These are phyloP conservation scores for Oryza officinalis DNA, from an alignment of 176 grass and related monocot genomes.

Conservation along the genomic window DNA sequence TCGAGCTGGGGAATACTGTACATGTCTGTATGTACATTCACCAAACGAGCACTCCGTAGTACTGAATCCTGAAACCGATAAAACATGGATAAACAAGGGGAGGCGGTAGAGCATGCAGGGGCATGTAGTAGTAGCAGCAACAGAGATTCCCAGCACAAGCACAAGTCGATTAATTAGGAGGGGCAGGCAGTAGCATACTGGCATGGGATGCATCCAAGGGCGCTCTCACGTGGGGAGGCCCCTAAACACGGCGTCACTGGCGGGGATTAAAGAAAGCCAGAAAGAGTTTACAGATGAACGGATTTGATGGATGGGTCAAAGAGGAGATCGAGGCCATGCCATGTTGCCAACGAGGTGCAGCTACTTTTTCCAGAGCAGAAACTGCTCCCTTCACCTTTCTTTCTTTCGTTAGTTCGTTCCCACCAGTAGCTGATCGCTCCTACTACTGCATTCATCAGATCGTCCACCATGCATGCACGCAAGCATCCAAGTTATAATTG, in stretches of 20 bases:
- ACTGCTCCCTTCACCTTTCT: neutral
- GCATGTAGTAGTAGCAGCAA: neutral
- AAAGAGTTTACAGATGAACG: neutral
- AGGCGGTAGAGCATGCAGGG: too few relatives aligned
- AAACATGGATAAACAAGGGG: neutral
- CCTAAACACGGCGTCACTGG: constrained; percentile 45
- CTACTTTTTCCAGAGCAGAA: neutral
- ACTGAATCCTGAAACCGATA: constrained; percentile 31
- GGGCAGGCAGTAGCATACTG: neutral
- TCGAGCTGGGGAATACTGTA: too few relatives aligned
- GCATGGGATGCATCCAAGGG: constrained; percentile 34
- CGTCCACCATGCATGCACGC: constrained; percentile 17
- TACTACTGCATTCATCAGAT: neutral
- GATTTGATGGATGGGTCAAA: constrained; percentile 7
- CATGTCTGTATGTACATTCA: neutral
- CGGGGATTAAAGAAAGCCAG: constrained; percentile 23
- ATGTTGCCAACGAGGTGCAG: neutral
- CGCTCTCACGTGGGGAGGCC: constrained; percentile 44
- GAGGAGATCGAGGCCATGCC: neutral
- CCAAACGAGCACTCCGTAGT: neutral
- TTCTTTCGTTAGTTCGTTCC: neutral
- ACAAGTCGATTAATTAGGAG: constrained; percentile 33
- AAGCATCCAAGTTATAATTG: neutral
- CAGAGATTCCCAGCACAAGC: constrained; percentile 55
- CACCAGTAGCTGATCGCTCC: neutral